Evolutionary conservation across 2,329 filamentous ascomycete species (phyloP).

Genomic region (Didymella arachidicola): DNA sequence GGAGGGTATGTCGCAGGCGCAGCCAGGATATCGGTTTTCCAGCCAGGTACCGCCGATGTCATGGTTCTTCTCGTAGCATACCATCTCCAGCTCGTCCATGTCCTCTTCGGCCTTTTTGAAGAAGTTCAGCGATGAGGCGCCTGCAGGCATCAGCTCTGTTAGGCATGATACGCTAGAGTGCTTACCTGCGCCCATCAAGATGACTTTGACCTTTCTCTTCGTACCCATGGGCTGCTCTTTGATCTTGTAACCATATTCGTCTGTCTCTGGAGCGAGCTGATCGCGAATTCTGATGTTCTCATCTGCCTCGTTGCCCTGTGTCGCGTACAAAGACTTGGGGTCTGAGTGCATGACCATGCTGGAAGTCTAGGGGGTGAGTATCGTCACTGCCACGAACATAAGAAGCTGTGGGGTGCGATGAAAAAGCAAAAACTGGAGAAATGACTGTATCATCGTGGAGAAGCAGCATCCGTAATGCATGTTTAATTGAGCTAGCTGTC

Average conservation of each 20-base stretch:
- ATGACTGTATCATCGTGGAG: neutral
- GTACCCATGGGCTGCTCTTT: conserved; percentile 55
- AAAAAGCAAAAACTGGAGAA: neutral
- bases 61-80: conserved; percentile 54
- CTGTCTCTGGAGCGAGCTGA: conserved; percentile 45
- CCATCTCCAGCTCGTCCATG: conserved; percentile 51
- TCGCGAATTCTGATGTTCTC: conserved; percentile 39
- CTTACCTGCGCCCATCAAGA: conserved; percentile 49
- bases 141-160: conserved; percentile 32
- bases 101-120: conserved; percentile 55
- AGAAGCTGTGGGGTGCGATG: neutral
- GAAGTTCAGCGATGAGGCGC: conserved; percentile 54
- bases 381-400: neutral
- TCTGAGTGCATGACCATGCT: conserved; percentile 34
- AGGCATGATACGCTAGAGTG: too few species aligned
- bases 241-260: conserved; percentile 54
- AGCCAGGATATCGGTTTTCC: conserved; percentile 54
- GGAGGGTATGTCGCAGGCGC: conserved; percentile 46
- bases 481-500: conserved; percentile 8
- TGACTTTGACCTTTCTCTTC: conserved; percentile 50
- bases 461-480: conserved; percentile 1
- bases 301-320: conserved; percentile 33
- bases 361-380: neutral
- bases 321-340: conserved; percentile 27
- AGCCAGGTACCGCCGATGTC: conserved; percentile 54